phyloP scores from a whole-genome alignment of 1,139 yeast genomes.

The Lodderomyces jiufengensis region DNA sequence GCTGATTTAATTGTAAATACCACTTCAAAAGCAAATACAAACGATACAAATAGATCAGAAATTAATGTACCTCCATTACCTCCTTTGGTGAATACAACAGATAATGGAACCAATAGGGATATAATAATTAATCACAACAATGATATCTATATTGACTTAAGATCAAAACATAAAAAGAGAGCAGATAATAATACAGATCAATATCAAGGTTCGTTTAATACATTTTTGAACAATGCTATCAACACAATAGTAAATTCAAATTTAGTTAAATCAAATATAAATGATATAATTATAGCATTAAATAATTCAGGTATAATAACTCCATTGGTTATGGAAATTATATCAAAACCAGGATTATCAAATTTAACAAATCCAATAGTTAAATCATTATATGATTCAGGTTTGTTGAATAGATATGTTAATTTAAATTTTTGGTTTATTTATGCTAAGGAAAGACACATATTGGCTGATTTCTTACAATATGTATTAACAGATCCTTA shows the following conservation, averaged over 20 bases:
- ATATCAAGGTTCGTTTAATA: slow-evolving; percentile 32
- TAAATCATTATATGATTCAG: slow-evolving; percentile 29
- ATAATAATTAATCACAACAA: neutral
- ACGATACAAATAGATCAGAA: slow-evolving; percentile 9
- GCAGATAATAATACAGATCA: slow-evolving; percentile 8
- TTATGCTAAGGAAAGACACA: slow-evolving; percentile 22
- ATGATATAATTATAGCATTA: slow-evolving; percentile 28
- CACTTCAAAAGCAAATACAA: slow-evolving; percentile 18
- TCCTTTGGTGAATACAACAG: slow-evolving; percentile 11
- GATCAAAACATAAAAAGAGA: slow-evolving; percentile 10
- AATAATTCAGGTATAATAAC: slow-evolving; percentile 30
- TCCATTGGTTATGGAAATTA: slow-evolving; percentile 26
- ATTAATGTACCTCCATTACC: slow-evolving; percentile 6
- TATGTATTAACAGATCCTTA: slow-evolving; percentile 25
- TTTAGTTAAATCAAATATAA: slow-evolving; percentile 22
- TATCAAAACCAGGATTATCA: slow-evolving; percentile 23
- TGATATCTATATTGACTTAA: neutral
- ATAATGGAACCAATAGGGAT: neutral
- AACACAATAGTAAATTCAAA: slow-evolving; percentile 26
- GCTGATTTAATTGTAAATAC: slow-evolving; percentile 26
- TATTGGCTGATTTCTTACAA: slow-evolving; percentile 25
- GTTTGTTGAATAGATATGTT: slow-evolving; percentile 27
- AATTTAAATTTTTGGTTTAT: slow-evolving; percentile 23
- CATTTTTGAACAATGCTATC: slow-evolving; percentile 31
- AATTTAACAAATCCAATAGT: slow-evolving; percentile 24